Base-by-base conservation (phyloP, 148 eudicot genomes). In the Amaranthus palmeri region DNA sequence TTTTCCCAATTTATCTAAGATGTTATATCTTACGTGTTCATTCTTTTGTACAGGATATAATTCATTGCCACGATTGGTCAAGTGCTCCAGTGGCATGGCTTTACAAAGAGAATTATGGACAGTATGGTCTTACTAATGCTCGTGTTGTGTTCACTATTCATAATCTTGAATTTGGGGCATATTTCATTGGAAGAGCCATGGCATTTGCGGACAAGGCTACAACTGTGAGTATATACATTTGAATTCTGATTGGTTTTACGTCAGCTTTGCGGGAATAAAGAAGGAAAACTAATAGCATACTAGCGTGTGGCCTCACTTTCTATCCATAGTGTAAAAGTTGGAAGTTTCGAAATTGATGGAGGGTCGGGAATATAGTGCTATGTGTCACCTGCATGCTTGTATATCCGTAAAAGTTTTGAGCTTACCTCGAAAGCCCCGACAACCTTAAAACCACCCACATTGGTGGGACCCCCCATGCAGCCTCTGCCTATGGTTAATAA, bases 31-130 rank as follows among this genome's bases (percentile, higher is more conserved):
- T 48, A 11, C 12, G 15, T 52, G 49, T 65, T 70, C 74, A 64
- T n/a, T 8, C 51, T 45, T 13, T 10, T 76, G 76, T 57, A 71
- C 92, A 96, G 99, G 99, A 92, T 82, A 87, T 95, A 44, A 90
- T 96, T 70, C 99, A 96, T 83, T 92, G 97, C 76, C 99, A 96
- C 75, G 99, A 95, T 79, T 96, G 99, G 99, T 96, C 97, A 62
- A 96, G 93, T 86, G 99, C 99, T 88, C 97, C 99, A 54, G 99
- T 96, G 78, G 79, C 99, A 2, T 88, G 93, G 97, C 78, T 92
- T 79, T 96, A 85, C 76, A 92, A 90, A 80, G 97, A 92, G 66
- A 90, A 96, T 65, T 96, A 92, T 52, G 74, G 69, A 75, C 93
- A 96, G 56, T 92, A 87, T 82, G 93, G 99, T 74, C 86, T 92